phyloP scores from a whole-genome alignment of 116 monocot genomes.

The Papilionanthe hybrid region DNA sequence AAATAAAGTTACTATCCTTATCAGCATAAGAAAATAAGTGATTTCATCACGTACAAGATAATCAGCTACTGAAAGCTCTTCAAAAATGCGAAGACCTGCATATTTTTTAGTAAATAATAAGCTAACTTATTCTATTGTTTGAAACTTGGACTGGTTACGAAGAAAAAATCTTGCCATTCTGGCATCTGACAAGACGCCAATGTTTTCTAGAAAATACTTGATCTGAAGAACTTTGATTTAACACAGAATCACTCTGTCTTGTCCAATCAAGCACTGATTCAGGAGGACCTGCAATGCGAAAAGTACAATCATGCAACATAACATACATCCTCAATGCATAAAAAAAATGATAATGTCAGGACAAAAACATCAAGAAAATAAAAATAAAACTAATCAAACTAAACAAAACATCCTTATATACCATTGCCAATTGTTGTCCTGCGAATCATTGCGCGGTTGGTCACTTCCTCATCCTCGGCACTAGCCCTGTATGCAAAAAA shows the following conservation, averaged over 20 bases:
- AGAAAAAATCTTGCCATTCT: slow-evolving; percentile 61
- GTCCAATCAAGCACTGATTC: slow-evolving; percentile 92
- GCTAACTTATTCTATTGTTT: neutral
- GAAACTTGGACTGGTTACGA: neutral
- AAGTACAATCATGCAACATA: slow-evolving; percentile 12
- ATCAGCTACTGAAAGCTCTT: slow-evolving; percentile 80
- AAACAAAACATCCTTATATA: neutral
- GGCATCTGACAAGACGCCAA: slow-evolving; percentile 90
- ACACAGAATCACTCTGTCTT: slow-evolving; percentile 42
- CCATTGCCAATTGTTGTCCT: slow-evolving; percentile 79
- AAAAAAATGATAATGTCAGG: neutral
- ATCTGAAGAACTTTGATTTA: slow-evolving; percentile 47
- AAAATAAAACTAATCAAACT: no score
- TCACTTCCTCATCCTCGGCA: slow-evolving; percentile 64
- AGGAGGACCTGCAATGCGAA: slow-evolving; percentile 61
- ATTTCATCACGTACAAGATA: slow-evolving; percentile 65
- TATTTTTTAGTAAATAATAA: neutral
- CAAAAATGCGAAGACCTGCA: slow-evolving; percentile 93
- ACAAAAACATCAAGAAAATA: neutral
- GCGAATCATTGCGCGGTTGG: slow-evolving; percentile 32
- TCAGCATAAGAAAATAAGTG: neutral
- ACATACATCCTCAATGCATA: neutral
- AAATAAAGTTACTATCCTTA: neutral
- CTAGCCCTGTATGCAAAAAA: slow-evolving; percentile 29
- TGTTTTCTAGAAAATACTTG: slow-evolving; percentile 69